Percentiles rank a stretch among this genome's conserved stretches.
Evolutionary conservation across 169 alveolate species (phyloP).

Genomic region (Eimeria zaria): DNA sequence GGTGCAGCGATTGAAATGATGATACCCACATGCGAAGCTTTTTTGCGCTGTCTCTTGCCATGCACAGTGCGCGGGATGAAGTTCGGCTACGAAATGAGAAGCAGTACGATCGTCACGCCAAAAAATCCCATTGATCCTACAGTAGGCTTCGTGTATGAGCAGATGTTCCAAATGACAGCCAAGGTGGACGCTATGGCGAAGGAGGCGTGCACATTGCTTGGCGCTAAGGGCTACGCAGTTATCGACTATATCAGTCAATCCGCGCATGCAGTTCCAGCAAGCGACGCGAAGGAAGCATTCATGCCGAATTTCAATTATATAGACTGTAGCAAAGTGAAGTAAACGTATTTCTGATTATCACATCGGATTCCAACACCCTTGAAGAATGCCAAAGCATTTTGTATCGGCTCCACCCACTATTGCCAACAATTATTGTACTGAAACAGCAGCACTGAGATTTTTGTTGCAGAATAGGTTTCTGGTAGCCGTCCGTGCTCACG

Average conservation of each 20-base stretch:
- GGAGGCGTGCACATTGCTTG: constrained; percentile 9
- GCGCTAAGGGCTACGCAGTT: constrained; percentile 37
- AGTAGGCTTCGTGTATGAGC: no score
- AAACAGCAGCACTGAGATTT: background rate
- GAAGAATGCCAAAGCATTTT: background rate
- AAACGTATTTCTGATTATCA: background rate
- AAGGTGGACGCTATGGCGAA: background rate
- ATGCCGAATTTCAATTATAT: constrained; percentile 49
- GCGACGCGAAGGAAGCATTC: background rate
- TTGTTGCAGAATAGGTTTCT: background rate
- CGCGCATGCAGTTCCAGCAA: constrained; percentile 64
- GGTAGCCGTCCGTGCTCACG: background rate
- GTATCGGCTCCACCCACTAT: background rate
- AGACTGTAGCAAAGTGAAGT: constrained; percentile 43
- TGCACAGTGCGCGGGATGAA: constrained; percentile 65
- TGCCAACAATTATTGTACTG: background rate
- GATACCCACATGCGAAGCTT: background rate
- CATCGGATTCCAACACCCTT: no score
- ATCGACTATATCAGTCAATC: constrained; percentile 1
- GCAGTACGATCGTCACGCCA: constrained; percentile 12
- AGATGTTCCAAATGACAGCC: background rate
- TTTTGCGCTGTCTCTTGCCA: background rate
- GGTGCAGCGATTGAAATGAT: background rate
- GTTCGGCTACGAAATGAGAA: constrained; percentile 61
- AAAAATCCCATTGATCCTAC: no score